A percentile compares a stretch with the other conserved stretches of the same genome.
Conservation (phyloP, 345 rosid species). For the Nephelium lappaceum region DNA sequence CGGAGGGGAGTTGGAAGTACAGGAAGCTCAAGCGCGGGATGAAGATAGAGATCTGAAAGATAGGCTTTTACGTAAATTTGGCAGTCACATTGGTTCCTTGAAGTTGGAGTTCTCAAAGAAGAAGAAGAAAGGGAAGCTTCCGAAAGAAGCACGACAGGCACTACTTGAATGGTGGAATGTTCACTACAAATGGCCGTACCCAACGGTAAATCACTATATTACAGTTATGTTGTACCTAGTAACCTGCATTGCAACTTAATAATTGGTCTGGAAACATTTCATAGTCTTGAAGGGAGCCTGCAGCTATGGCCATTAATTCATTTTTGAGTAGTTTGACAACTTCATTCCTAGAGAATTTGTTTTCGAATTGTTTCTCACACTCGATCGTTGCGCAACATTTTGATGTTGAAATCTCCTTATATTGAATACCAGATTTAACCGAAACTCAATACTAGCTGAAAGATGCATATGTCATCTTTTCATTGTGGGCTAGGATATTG, state of each 20-base stretch:
- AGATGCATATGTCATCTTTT: too few relatives aligned
- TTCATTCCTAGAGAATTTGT: too few relatives aligned
- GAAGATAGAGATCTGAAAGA: conserved; percentile 72
- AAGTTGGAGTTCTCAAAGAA: conserved; percentile 79
- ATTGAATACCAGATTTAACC: too few relatives aligned
- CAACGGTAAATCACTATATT: conserved; percentile 52
- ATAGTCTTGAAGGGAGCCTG: not conserved
- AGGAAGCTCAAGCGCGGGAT: conserved; percentile 47
- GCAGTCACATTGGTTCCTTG: conserved; percentile 71
- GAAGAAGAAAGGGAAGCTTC: conserved; percentile 86
- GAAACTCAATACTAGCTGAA: too few relatives aligned
- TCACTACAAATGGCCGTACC: conserved; percentile 88
- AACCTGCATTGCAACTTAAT: not conserved
- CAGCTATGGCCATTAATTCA: too few relatives aligned
- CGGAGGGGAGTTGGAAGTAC: conserved; percentile 55
- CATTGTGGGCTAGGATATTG: too few relatives aligned
- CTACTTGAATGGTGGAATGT: conserved; percentile 77
- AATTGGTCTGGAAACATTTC: not conserved
- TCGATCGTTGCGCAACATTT: too few relatives aligned
- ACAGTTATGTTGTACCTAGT: not conserved
- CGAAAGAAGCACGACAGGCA: conserved; percentile 75
- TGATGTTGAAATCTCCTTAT: too few relatives aligned
- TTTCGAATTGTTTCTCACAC: too few relatives aligned
- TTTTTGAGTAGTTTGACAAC: too few relatives aligned
- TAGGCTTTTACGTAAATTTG: conserved; percentile 60